A percentile compares a stretch with the other conserved stretches of the same genome.
These are phyloP conservation scores for Xylaria sp. DNA, from an alignment of 2,329 filamentous ascomycete species.

Conservation along the genomic window DNA sequence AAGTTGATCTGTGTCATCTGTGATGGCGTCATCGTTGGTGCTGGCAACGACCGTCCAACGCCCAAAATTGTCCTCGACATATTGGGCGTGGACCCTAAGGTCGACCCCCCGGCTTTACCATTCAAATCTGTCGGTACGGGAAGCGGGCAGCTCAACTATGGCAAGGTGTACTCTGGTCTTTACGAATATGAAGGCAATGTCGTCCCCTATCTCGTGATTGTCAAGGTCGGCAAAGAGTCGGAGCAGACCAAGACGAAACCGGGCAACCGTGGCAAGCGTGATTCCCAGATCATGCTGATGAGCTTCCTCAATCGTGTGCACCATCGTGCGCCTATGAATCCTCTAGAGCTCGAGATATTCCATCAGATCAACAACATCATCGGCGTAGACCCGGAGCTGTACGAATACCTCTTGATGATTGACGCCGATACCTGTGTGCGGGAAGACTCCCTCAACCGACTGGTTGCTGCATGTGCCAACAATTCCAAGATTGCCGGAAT, in stretches of 20 bases:
- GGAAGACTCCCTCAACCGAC: constrained; percentile 89
- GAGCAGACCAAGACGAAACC: constrained; percentile 92
- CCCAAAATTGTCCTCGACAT: constrained; percentile 98
- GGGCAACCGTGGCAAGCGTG: constrained; percentile 97
- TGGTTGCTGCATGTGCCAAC: constrained; percentile 92
- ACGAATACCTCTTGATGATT: constrained; percentile 97
- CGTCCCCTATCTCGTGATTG: constrained; percentile 93
- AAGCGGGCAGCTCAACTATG: constrained; percentile 94
- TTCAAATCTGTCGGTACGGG: constrained; percentile 93
- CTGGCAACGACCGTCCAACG: constrained; percentile 94
- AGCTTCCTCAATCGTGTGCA: constrained; percentile 98
- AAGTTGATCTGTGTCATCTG: constrained; percentile 97
- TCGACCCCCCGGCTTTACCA: constrained; percentile 91
- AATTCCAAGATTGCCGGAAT: constrained; percentile 97
- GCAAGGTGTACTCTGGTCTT: constrained; percentile 96
- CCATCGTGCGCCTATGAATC: constrained; percentile 92
- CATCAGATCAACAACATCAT: constrained; percentile 99
- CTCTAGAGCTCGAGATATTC: constrained; percentile 96
- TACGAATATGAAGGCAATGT: constrained; percentile 99
- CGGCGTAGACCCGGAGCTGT: constrained; percentile 94
- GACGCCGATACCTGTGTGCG: constrained; percentile 96
- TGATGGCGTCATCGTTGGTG: constrained; percentile 95
- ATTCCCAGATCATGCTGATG: constrained; percentile 95
- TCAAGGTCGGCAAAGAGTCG: constrained; percentile 97
- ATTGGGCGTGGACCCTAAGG: constrained; percentile 94